A percentile compares a stretch with the other conserved stretches of the same genome.
Evolutionary conservation across 805 yeast genomes (phyloP).

Genomic region (Candida saitoana): DNA sequence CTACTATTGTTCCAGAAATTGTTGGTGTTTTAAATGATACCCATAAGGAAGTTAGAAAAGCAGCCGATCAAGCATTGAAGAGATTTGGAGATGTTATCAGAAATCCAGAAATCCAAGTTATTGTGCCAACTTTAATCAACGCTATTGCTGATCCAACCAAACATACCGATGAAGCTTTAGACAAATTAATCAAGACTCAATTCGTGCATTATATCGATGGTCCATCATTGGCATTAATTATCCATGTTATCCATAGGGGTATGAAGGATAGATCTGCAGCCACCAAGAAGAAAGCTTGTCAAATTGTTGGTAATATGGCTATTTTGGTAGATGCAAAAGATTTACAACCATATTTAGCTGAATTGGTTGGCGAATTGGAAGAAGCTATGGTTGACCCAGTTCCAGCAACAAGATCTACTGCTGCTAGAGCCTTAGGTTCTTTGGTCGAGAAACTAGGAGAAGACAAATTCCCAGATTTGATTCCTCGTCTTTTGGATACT

Average conservation of each 20-base stretch:
- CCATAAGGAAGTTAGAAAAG: conserved; percentile 93
- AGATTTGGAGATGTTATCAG: conserved; percentile 95
- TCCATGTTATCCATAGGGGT: conserved; percentile 94
- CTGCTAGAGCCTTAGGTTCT: conserved; percentile 95
- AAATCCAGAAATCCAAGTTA: conserved; percentile 92
- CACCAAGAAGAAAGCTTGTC: conserved; percentile 90
- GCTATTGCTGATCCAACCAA: conserved; percentile 97
- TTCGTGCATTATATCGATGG: conserved; percentile 98
- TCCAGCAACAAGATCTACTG: conserved; percentile 94
- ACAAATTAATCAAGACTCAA: conserved; percentile 80
- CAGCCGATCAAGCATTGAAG: conserved; percentile 85
- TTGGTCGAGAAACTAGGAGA: conserved; percentile 95
- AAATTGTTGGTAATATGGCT: conserved; percentile 98
- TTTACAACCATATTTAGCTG: conserved; percentile 74
- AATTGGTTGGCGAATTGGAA: conserved; percentile 77
- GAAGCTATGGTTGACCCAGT: conserved; percentile 98
- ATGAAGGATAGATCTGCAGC: conserved; percentile 91
- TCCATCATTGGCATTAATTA: conserved; percentile 91
- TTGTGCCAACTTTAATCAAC: conserved; percentile 80
- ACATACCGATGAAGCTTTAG: conserved; percentile 82
- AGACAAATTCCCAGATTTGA: conserved; percentile 87
- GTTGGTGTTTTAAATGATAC: conserved; percentile 92
- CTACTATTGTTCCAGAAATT: conserved; percentile 91
- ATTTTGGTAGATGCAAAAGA: conserved; percentile 88
- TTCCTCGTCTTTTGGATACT: conserved; percentile 72